Percentiles rank a stretch among this genome's conserved stretches.
These are phyloP conservation scores for Ophiostoma tasmaniense DNA, from an alignment of 2,329 filamentous ascomycete species.

Conservation along the genomic window DNA sequence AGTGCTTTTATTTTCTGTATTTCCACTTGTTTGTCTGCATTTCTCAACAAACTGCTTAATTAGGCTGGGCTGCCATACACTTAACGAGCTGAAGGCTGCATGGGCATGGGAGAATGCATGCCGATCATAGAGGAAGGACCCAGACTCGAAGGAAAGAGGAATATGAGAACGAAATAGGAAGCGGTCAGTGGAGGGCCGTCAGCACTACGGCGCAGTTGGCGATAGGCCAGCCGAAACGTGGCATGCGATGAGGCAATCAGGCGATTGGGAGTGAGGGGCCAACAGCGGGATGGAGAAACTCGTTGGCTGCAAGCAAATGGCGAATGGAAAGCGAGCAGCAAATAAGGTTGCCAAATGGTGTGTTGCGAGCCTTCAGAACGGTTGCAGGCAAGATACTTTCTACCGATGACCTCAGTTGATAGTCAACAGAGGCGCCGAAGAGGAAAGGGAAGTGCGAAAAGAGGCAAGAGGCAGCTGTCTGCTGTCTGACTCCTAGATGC, in stretches of 20 bases:
- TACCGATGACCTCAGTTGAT: background rate
- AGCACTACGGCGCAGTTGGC: background rate
- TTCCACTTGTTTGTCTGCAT: background rate
- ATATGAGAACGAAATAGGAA: background rate
- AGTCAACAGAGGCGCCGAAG: background rate
- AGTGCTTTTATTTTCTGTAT: background rate
- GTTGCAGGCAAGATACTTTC: background rate
- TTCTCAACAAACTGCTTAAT: background rate
- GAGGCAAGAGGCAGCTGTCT: background rate
- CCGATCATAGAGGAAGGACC: background rate
- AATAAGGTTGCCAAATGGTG: background rate
- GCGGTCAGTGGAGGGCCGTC: background rate
- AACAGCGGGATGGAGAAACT: background rate
- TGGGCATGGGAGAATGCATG: background rate
- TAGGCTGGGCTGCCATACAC: background rate
- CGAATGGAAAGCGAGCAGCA: background rate
- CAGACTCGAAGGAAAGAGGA: background rate
- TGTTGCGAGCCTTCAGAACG: background rate
- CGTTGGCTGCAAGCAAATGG: too few relatives aligned
- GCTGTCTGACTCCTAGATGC: background rate
- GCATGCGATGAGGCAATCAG: background rate
- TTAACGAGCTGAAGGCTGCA: background rate
- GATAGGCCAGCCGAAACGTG: background rate
- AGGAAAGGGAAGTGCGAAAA: background rate
- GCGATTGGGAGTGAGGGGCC: background rate